A percentile compares a stretch with the other conserved stretches of the same genome.
Conservation (phyloP, 768 basidiomycete genomes). For the Russula earlei region DNA sequence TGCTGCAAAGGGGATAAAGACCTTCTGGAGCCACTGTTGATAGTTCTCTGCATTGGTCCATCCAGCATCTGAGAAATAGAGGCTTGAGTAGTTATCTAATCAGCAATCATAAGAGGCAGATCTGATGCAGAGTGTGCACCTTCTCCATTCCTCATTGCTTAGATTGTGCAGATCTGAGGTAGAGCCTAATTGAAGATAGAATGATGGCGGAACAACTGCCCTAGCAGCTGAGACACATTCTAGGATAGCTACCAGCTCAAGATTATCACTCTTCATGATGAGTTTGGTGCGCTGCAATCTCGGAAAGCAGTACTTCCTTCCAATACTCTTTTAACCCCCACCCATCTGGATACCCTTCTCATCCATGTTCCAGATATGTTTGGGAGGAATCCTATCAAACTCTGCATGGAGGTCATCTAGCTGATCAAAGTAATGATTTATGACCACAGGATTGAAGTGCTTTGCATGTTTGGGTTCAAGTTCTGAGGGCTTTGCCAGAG, state of each 20-base stretch:
- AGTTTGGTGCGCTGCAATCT: not conserved
- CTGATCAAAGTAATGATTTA: too few species aligned
- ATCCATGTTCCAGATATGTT: conserved; percentile 2
- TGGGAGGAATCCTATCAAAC: not conserved
- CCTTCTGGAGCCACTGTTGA: not conserved
- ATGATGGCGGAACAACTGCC: not conserved
- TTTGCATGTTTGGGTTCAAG: too few species aligned
- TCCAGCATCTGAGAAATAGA: not conserved
- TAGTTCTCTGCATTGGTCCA: not conserved
- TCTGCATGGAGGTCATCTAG: not conserved
- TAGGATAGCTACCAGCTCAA: not conserved
- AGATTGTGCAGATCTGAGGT: not conserved
- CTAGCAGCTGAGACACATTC: not conserved
- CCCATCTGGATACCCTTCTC: not conserved
- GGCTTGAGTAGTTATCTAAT: not conserved
- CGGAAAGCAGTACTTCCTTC: not conserved
- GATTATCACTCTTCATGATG: not conserved
- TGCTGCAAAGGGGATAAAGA: not conserved
- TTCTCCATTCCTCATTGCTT: not conserved
- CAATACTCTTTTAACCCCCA: not conserved
- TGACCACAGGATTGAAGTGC: too few species aligned
- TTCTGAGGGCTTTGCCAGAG: too few species aligned
- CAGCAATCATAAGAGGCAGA: not conserved
- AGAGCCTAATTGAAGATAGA: not conserved
- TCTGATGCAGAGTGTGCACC: not conserved